Evolutionary conservation across 1,139 yeast species (phyloP).

Genomic region (Ogataea hybrid): DNA sequence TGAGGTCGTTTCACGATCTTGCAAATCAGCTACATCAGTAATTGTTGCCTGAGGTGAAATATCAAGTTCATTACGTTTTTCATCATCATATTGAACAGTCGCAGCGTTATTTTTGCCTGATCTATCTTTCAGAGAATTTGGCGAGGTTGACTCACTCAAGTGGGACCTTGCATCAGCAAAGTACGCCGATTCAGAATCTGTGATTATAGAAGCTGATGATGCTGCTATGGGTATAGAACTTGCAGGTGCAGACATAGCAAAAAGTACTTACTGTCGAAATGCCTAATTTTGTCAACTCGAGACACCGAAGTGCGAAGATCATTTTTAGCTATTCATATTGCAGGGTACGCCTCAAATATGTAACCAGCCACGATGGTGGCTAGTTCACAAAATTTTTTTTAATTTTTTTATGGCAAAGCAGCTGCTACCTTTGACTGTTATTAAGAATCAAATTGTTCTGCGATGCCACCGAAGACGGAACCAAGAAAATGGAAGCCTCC

Average conservation of each 20-base stretch:
- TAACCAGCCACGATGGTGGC: constrained; percentile 4
- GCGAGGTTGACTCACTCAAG: constrained; percentile 10
- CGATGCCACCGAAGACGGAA: constrained; percentile 43
- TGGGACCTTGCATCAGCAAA: constrained; percentile 26
- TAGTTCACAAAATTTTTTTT: constrained; percentile 6
- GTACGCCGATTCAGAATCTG: constrained; percentile 24
- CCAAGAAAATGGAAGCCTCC: constrained; percentile 67
- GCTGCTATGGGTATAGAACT: constrained; percentile 1
- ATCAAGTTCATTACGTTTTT: background rate
- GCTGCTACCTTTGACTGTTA: background rate
- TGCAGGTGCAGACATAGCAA: constrained; percentile 3
- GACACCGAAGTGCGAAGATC: background rate
- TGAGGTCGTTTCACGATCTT: constrained; percentile 1
- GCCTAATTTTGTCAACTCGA: background rate
- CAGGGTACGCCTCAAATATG: constrained; percentile 4
- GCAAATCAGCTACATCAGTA: background rate
- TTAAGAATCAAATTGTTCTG: background rate
- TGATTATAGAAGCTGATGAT: constrained; percentile 15
- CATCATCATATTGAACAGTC: background rate
- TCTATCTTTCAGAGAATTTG: constrained; percentile 1
- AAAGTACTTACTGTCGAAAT: background rate
- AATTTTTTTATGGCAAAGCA: background rate
- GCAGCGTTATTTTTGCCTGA: background rate
- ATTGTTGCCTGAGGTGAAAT: constrained; percentile 10
- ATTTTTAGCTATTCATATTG: background rate